Base-by-base conservation (phyloP, 2,329 filamentous ascomycete genomes). In the Botrytis porri region DNA sequence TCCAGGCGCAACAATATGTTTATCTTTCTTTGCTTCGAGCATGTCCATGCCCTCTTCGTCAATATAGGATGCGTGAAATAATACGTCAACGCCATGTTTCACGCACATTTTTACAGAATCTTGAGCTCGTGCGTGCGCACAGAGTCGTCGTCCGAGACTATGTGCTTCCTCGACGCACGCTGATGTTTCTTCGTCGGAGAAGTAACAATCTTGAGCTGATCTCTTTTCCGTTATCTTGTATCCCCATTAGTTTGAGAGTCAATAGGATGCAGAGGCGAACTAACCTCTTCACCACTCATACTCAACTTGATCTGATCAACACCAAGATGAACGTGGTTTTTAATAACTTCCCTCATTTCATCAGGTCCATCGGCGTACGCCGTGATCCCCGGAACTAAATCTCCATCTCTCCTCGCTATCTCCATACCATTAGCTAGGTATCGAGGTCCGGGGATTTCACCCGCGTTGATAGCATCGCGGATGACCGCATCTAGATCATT, bases 391-490 rank as follows among this genome's bases (percentile, higher is more conserved):
- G 74, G 64, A 5, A 84, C 82, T 1, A 87, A 78, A 20, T 84
- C 85, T 0, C 85, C 85, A 71, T 83, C 83, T 25, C 79, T 78
- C 10, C 80, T 77, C 4, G 84, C 83, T 71, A 87, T 86, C 76
- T 87, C 85, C 74, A 84, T 82, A 0, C 82, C 84, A 75, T 86
- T 87, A 2, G 85, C 84, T 0, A 86, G 80, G 70, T 82, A 85
- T 22, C 85, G 80, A 4, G 85, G 85, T 1, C 85, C 85, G 1
- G 85, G 84, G 12, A 86, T 82, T 66, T 83, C 79, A 0, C 85
- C 86, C 1, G 81, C 81, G 57, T 86, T 86, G 75, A 87, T 86
- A 0, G 83, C 84, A 75, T 86, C 82, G 45, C 85, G 79, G 61
- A 86, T 82, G 4, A 85, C 85, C 20, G 83, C 76, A 74, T 86